Evolutionary conservation across 345 rosid genomes (phyloP), one percentile per base, ranked within the genome.

Genomic region (Angophora floribunda): DNA sequence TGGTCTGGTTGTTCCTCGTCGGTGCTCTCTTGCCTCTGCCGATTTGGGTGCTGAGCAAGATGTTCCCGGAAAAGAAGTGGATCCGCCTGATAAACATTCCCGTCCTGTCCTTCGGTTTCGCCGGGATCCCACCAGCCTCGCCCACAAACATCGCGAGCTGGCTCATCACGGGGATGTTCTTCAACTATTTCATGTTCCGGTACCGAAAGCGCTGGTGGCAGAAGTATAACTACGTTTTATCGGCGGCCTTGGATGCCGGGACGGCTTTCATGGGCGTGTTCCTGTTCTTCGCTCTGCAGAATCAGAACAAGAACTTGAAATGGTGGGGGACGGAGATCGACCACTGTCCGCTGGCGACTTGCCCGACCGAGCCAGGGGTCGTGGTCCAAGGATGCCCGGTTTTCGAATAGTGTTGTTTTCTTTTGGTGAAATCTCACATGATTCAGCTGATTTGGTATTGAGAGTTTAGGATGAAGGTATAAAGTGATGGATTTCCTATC

Each of bases 191-290:
- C 61, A 94, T 98, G 87, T 98, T 95, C 93, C 92, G 91, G 22
- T 94, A 93, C 93, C 95, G 92, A 87, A 98, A 94, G 92, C 91
- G 94, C 30, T 98, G 99, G 99, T 98, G 99, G 99, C 98, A 96
- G 95, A 98, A 93, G 90, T 96, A 98, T 85, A 98, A 96, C 85
- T 98, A 98, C 52, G 95, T 98, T 13, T 93, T 98, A 45, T 97
- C 99, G 24, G 99, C 99, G 14, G 98, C 98, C 19, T 89, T 98
- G 86, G 99, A 97, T 55, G 99, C 99, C 4, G 99, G 99, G 85
- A 95, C 99, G 4, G 99, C 99, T 7, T 98, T 98, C 92, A 96
- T 97, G 98, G 99, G 95, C 1, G 98, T 97, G 53, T 87, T 97
- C 45, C 80, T 98, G 92, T 98, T 97, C 94, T 97, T 98, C 22